Base-by-base conservation (phyloP, 208 protist species). In the Acanthamoeba sp. region DNA sequence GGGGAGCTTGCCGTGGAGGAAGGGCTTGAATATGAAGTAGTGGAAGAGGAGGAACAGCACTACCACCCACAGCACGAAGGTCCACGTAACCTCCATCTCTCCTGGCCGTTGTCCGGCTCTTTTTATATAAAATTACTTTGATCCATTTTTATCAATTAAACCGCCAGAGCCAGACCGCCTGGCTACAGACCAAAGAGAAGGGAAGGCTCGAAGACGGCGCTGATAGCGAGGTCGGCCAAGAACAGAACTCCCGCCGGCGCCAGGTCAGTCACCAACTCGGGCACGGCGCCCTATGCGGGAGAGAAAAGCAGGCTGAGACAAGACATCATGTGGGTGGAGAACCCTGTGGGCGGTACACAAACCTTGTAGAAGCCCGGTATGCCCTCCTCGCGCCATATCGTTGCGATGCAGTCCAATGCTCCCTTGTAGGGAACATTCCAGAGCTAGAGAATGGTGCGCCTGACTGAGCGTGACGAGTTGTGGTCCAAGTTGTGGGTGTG, bases 1-100 rank as follows among this genome's bases (percentile, higher is more conserved):
- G 10, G 89, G 89, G 9, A 93, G 66, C 66, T 93, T 34, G 32
- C 89, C 89, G 9, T 93, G 91, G 40, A 76, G 66, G 36, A 93
- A 93, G 16, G 89, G 89, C 27, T 50, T 36, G 6, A 78, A 64
- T 10, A 93, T 76, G 55, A 91, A 91, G 40, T 91, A 91, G 38
- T 76, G 34, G 62, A 91, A 71, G 38, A 91, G 42, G 4, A 71
- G 29, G 38, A 71, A 1, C 7, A 88, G 4, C 12, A 42, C 36
- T 1, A 45, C 36, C 12, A 78, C 29, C 69, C 69, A 78, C 1
- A 78, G 45, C 36, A 78, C 69, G 16, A 78, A 78, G 10, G 69
- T 78, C 69, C 69, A 78, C 36, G 69, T 10, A 10, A 78, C 36
- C 36, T 38, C 36, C 69, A 78, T 45, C 34, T 6, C n/a, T n/a